These are phyloP conservation scores for Cladorrhinum sp. DNA, from an alignment of 2,329 filamentous ascomycete species.

Conservation along the genomic window DNA sequence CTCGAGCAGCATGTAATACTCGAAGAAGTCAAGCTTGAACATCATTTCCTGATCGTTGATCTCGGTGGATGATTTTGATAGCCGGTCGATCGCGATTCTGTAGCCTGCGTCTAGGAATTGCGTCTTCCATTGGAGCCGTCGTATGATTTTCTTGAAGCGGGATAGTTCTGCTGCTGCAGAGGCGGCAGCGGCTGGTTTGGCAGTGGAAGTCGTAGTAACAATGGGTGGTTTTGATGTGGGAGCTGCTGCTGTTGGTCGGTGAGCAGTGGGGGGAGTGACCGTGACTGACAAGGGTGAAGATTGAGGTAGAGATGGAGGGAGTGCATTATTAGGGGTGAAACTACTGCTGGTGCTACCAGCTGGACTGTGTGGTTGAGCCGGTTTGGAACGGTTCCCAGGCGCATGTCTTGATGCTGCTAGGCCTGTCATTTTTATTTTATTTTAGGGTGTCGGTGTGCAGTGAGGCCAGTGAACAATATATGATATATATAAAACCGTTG, in stretches of 20 bases:
- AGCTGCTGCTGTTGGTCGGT: not conserved
- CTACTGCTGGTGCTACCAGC: constrained; percentile 1
- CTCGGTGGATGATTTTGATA: constrained; percentile 34
- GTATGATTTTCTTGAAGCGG: constrained; percentile 59
- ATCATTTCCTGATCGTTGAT: constrained; percentile 58
- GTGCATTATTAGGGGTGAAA: not conserved
- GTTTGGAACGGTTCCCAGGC: not conserved
- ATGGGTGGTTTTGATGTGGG: not conserved
- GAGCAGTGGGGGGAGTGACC: not conserved
- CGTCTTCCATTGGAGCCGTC: constrained; percentile 62
- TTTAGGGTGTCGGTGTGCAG: no score
- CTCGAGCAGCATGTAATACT: constrained; percentile 72
- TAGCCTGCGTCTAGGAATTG: constrained; percentile 59
- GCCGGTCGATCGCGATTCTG: constrained; percentile 44
- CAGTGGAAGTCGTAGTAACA: not conserved
- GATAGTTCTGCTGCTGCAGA: constrained; percentile 42
- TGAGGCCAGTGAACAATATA: no score
- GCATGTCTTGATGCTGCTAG: constrained; percentile 1
- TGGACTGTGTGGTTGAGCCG: not conserved
- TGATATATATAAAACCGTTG: no score
- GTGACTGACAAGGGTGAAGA: constrained; percentile 1
- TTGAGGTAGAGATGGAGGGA: constrained; percentile 10
- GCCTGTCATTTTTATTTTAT: not conserved
- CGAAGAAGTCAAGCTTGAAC: constrained; percentile 77
- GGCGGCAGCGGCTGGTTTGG: constrained; percentile 4